Conservation (phyloP, 225 moss, liverwort and hornwort species). For the Physcomitrium patens region DNA sequence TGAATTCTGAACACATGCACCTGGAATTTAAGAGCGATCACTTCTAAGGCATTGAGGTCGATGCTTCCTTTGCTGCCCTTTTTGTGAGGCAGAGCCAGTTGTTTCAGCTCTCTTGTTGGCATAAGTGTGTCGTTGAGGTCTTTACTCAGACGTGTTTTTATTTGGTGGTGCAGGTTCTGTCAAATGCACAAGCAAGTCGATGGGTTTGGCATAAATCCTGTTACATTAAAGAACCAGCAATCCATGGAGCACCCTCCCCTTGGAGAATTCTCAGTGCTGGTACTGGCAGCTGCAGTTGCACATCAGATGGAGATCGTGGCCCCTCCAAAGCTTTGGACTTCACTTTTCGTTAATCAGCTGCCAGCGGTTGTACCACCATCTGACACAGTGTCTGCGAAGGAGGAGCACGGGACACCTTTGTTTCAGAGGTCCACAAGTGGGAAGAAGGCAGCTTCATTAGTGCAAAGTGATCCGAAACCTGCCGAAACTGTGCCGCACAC, state of each 20-base stretch:
- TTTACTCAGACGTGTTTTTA: conserved; percentile 5
- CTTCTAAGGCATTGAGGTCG: neutral
- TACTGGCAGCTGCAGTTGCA: conserved; percentile 89
- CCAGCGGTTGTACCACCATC: conserved; percentile 23
- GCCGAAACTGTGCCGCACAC: conserved; percentile 28
- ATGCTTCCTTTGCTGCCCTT: neutral
- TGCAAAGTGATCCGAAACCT: conserved; percentile 35
- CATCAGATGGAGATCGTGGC: conserved; percentile 80
- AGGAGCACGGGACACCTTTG: conserved; percentile 19
- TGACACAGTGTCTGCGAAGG: conserved; percentile 39
- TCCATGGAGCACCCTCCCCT: conserved; percentile 56
- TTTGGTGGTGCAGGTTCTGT: conserved; percentile 68
- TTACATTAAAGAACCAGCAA: conserved; percentile 60
- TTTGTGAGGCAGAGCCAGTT: neutral
- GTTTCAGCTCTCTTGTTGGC: neutral
- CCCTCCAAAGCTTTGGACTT: conserved; percentile 66
- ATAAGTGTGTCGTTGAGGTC: neutral
- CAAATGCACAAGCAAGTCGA: conserved; percentile 80
- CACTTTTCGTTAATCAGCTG: conserved; percentile 37
- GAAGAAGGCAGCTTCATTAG: conserved; percentile 31
- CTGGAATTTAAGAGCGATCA: too few relatives aligned
- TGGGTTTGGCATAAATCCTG: conserved; percentile 67
- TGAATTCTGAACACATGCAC: too few relatives aligned
- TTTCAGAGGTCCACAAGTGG: conserved; percentile 36
- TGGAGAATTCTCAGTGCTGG: conserved; percentile 83